Conservation (phyloP, 257 asterid species). For the Nicotiana knightiana region DNA sequence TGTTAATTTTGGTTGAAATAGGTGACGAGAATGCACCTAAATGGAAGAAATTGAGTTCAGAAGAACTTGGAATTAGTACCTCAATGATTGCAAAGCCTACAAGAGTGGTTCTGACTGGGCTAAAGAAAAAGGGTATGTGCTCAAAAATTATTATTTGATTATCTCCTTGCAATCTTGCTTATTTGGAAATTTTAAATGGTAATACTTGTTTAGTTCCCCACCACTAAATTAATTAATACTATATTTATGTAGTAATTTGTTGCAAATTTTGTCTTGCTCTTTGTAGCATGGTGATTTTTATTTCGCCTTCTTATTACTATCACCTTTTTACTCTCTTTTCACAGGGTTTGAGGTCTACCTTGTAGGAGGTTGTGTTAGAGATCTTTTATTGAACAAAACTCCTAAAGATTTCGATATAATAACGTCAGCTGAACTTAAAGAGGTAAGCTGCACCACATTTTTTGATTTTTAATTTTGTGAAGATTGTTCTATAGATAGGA, state of each 20-base stretch:
- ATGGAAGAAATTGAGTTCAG: slow-evolving; percentile 28
- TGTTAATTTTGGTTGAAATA: not conserved
- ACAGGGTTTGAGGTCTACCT: slow-evolving; percentile 29
- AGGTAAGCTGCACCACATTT: slow-evolving; percentile 9
- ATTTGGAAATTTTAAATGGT: not conserved
- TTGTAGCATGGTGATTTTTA: not conserved
- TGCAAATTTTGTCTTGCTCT: not conserved
- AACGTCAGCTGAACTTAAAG: slow-evolving; percentile 31
- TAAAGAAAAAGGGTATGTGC: slow-evolving; percentile 21
- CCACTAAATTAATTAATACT: not conserved
- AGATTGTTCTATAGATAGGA: not conserved
- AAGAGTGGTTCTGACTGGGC: slow-evolving; percentile 20
- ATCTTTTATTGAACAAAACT: slow-evolving; percentile 25
- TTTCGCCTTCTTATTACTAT: not conserved
- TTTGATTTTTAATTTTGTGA: too few relatives aligned
- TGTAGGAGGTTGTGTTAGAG: slow-evolving; percentile 33
- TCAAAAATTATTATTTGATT: not conserved
- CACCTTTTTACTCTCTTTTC: not conserved
- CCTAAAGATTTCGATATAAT: slow-evolving; percentile 26
- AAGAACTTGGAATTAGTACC: slow-evolving; percentile 22
- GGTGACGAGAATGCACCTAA: slow-evolving; percentile 8
- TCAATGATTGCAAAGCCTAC: slow-evolving; percentile 29
- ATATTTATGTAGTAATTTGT: not conserved
- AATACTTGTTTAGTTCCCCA: not conserved
- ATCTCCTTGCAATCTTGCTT: not conserved